Conservation (phyloP, 768 basidiomycete species). For the Trametes sanguinea region DNA sequence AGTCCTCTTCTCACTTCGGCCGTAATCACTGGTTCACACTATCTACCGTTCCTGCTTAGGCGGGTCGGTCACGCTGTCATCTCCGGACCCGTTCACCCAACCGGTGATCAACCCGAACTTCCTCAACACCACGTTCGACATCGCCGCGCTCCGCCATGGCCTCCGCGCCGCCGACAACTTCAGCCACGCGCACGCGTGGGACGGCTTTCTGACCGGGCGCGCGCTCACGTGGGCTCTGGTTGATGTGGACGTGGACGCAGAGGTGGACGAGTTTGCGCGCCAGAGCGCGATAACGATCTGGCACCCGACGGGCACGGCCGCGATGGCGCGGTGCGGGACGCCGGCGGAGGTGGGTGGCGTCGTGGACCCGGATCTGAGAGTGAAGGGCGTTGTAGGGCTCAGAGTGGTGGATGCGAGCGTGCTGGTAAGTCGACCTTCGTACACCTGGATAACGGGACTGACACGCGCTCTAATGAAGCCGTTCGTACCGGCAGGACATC, state of each 20-base stretch:
- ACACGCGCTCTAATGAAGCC: neutral
- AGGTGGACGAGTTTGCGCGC: conserved; percentile 24
- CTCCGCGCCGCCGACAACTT: conserved; percentile 9
- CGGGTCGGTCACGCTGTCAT: conserved; percentile 31
- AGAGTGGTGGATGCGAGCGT: conserved; percentile 33
- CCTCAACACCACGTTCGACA: conserved; percentile 32
- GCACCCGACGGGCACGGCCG: conserved; percentile 38
- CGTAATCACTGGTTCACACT: too few species aligned
- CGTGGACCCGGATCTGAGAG: conserved; percentile 43
- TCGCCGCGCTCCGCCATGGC: conserved; percentile 29
- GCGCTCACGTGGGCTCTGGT: neutral
- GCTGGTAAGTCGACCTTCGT: conserved; percentile 5
- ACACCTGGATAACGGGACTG: too few species aligned
- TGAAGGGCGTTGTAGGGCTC: conserved; percentile 45
- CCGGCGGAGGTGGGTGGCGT: conserved; percentile 35
- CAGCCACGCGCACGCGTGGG: conserved; percentile 17
- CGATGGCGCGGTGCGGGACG: conserved; percentile 36
- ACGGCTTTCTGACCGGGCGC: conserved; percentile 8
- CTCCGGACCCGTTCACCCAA: conserved; percentile 26
- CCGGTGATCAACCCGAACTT: conserved; percentile 32
- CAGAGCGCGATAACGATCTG: conserved; percentile 22
- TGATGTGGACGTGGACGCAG: conserved; percentile 9
- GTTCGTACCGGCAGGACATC: neutral
- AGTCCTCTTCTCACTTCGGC: neutral
- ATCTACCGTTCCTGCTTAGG: conserved; percentile 2